Base-by-base conservation (phyloP, 352 stramenopile species). In the Phytophthora ohioensis region DNA sequence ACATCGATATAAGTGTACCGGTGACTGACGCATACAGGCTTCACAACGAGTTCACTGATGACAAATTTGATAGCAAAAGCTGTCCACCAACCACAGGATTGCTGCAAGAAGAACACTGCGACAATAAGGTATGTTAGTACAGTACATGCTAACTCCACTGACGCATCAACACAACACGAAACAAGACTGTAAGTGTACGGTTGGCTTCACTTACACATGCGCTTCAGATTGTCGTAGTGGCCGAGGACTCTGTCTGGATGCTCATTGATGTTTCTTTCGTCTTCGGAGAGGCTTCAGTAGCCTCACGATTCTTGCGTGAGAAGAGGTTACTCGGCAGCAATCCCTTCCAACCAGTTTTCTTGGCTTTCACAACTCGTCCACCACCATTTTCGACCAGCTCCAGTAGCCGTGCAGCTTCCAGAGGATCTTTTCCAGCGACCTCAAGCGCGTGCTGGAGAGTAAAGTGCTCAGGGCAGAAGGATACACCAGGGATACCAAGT, bases 371-470 rank as follows among this genome's bases (percentile, higher is more conserved):
- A 35, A 51, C 42, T n/a, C 65, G 58, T 2, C 70, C 70, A 45
- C 65, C 65, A 8, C 70, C 70, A 4, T 62, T 64, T 21, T 75
- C 71, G 38, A 78, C 71, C n/a, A 78, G 41, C 3, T 80, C 71
- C 36, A 94, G 73, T 64, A 92, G 65, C 51, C 85, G 85, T 8
- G 85, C 87, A 10, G 84, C 87, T 55, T 89, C 81, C 1, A 91
- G 54, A 21, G 79, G 85, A 27, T 92, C 83, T 21, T 81, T 55
- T 41, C 79, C 73, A 30, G 80, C 72, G n/a, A 84, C 58, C 51
- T 90, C 84, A 11, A 94, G 79, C 46, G 84, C 84, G 46, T 87
- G 79, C 56, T 94, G 86, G 7, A 83, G 76, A 30, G 84, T 94
- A 36, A 92, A 82, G 48, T 92, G 87, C 31, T 73, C 57, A 4